Evolutionary conservation across 441 rosid species (phyloP), one percentile per base, ranked within the genome.

Genomic region (Adansonia madagascariensis): DNA sequence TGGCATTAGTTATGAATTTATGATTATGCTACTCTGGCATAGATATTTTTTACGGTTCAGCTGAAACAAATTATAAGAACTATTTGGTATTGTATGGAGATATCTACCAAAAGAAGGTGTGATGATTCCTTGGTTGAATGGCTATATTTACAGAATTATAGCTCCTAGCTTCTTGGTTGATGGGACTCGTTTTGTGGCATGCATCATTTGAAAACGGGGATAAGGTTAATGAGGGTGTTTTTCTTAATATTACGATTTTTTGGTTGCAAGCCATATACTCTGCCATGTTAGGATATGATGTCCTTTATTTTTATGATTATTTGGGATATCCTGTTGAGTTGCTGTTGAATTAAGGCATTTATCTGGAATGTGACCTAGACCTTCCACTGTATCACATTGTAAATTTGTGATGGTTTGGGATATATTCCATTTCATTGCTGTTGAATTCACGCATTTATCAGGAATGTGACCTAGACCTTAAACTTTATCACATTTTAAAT

Each of bases 1-100:
- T 43, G 71, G 63, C 75, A 60, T 73, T 70, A 24, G 63, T 39
- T 63, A 46, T 71, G 68, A 63, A 27, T 50, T 70, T 14, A 27
- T 22, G 56, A 12, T 22, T 64, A 57, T 59, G 46, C 71, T 8
- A 43, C 61, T 57, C 50, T n/a, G 31, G 73, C 8, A 24, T 24
- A 6, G 22, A 66, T 17, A 3, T 4, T 17, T 43, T 10, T 66
- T 44, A 5, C 31, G 12, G 17, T 27, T 5, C 2, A 27, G 18
- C 44, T 27, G 9, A 31, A 27, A 62, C 17, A 31, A 31, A 12
- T 17, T 2, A 62, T 5, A 6, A 43, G 44, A 31, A 31, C 18
- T 14, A 1, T 62, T 27, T 24, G 14, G 17, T 14, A 9, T 2
- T 4, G 6, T 41, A 31, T 27, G 44, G 65, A 11, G 39, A 61